Percentiles rank a stretch among this genome's conserved stretches.
These are phyloP conservation scores for Ampelocalamus luodianensis DNA, from an alignment of 176 grass and related monocot genomes.

Conservation along the genomic window DNA sequence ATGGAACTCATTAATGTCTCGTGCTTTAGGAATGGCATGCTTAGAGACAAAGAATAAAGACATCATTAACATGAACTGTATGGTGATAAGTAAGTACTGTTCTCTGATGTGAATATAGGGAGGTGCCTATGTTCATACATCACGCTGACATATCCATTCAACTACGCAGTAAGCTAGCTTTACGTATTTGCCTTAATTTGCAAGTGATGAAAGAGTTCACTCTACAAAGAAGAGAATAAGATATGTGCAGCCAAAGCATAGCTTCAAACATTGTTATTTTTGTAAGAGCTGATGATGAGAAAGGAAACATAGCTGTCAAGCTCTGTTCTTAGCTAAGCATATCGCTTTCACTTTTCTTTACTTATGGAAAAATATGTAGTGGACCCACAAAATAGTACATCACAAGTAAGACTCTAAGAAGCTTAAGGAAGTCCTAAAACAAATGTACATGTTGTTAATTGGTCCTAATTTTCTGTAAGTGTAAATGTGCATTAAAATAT, in stretches of 20 bases:
- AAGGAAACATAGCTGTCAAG: neutral
- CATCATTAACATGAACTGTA: neutral
- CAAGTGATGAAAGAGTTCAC: neutral
- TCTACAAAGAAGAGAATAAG: constrained; percentile 4
- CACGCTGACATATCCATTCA: constrained; percentile 24
- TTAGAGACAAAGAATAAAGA: neutral
- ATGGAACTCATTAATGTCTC: neutral
- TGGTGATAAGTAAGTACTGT: neutral
- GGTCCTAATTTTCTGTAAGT: neutral
- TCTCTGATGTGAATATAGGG: neutral
- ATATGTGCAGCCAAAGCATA: neutral
- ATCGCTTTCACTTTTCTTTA: constrained; percentile 38
- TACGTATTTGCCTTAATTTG: constrained; percentile 1
- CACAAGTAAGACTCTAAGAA: constrained; percentile 17
- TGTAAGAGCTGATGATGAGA: neutral
- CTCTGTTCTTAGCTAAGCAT: constrained; percentile 6
- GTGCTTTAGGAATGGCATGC: neutral
- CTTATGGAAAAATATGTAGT: constrained; percentile 23
- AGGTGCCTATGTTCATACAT: constrained; percentile 22
- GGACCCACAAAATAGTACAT: neutral
- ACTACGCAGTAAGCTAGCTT: constrained; percentile 7
- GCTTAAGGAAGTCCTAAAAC: neutral
- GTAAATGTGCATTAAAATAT: constrained; percentile 14
- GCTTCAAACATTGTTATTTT: neutral
- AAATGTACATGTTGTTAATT: neutral